These are phyloP conservation scores for Acer negundo DNA, from an alignment of 345 rosid species.

Conservation along the genomic window DNA sequence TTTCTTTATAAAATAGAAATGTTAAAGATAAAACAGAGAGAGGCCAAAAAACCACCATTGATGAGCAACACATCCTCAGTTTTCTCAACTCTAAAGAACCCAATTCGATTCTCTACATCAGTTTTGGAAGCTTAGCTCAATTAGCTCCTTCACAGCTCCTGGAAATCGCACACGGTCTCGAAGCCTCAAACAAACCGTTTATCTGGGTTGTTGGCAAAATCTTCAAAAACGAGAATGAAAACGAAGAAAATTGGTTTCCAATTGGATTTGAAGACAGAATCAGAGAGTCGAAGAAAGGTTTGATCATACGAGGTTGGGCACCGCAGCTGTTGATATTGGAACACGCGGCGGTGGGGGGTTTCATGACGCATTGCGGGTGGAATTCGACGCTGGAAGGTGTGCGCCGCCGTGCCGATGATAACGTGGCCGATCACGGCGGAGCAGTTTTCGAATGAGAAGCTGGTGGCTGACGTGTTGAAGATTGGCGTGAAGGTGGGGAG, in stretches of 20 bases:
- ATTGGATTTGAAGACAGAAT: conserved; percentile 42
- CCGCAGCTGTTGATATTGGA: conserved; percentile 50
- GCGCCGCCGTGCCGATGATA: conserved; percentile 45
- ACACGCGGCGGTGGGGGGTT: conserved; percentile 47
- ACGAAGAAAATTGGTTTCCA: conserved; percentile 32
- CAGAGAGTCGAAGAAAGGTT: conserved; percentile 29
- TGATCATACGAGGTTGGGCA: conserved; percentile 57
- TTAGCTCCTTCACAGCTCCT: conserved; percentile 37
- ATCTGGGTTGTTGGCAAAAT: conserved; percentile 54
- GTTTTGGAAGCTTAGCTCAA: conserved; percentile 50
- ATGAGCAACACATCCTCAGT: conserved; percentile 28
- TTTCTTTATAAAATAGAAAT: conserved; percentile 41
- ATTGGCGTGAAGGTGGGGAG: conserved; percentile 48
- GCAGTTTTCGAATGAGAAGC: conserved; percentile 52
- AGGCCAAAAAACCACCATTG: conserved; percentile 35
- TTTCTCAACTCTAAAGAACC: conserved; percentile 51
- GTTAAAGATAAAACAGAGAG: conserved; percentile 42
- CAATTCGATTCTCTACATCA: conserved; percentile 48
- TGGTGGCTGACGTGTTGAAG: conserved; percentile 35
- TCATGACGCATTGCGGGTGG: conserved; percentile 61
- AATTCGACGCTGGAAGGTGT: conserved; percentile 47
- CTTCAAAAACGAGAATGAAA: conserved; percentile 9
- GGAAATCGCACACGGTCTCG: conserved; percentile 49
- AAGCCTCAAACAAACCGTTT: conserved; percentile 38
- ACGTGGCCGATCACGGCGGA: conserved; percentile 45